phyloP scores from a whole-genome alignment of 805 yeast genomes.

The Saturnispora zaruensis region DNA sequence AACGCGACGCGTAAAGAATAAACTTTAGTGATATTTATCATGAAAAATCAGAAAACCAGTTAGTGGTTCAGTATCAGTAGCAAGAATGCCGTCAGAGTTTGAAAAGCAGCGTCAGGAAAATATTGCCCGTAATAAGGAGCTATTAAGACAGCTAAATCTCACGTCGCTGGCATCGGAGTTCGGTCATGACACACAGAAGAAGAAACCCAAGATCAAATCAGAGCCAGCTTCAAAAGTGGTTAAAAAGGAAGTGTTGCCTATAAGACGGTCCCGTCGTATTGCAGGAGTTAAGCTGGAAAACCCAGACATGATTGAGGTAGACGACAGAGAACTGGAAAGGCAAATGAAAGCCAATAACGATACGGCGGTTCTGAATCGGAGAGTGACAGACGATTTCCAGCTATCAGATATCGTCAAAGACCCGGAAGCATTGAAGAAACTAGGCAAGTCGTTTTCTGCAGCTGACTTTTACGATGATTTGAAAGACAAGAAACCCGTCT shows the following conservation, averaged over 20 bases:
- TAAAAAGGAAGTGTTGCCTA: conserved; percentile 39
- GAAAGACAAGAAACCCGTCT: conserved; percentile 29
- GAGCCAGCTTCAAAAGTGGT: conserved; percentile 15
- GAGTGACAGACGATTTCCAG: conserved; percentile 58
- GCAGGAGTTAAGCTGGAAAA: conserved; percentile 49
- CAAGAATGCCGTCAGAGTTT: conserved; percentile 42
- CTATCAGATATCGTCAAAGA: conserved; percentile 47
- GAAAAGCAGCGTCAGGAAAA: conserved; percentile 67
- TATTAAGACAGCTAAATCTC: conserved; percentile 63
- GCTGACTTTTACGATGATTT: conserved; percentile 64
- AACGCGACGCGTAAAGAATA: neutral
- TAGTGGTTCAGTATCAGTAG: neutral
- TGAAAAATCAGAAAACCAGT: neutral
- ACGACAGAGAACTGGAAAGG: conserved; percentile 33
- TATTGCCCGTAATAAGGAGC: conserved; percentile 73
- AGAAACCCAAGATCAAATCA: conserved; percentile 6
- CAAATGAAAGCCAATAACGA: conserved; percentile 29
- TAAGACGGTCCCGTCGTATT: conserved; percentile 69
- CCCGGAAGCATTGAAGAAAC: conserved; percentile 28
- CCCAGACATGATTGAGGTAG: conserved; percentile 32
- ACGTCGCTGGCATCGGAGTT: conserved; percentile 40
- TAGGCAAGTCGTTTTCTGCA: conserved; percentile 49
- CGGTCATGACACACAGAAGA: conserved; percentile 6
- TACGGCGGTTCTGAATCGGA: conserved; percentile 38
- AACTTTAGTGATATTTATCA: neutral